Percentiles rank a stretch among this genome's conserved stretches.
phyloP scores from a whole-genome alignment of 805 yeast genomes.

The Yarrowia alimentaria region DNA sequence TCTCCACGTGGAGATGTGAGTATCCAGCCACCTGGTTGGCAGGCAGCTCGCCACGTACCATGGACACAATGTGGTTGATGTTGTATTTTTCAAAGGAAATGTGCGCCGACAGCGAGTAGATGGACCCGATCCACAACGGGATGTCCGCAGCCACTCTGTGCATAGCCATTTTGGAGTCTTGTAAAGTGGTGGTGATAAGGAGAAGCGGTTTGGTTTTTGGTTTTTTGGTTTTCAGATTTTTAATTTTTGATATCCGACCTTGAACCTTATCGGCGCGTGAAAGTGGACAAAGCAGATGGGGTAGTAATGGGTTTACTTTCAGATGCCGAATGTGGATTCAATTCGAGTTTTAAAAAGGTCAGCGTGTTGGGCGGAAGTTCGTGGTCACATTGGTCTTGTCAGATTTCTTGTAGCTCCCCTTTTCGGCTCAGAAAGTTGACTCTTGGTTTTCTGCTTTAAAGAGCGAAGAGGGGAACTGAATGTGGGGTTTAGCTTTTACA shows the following conservation, averaged over 20 bases:
- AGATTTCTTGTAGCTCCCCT: too few relatives aligned
- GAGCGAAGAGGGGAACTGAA: too few relatives aligned
- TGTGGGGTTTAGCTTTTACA: too few relatives aligned
- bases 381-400: too few relatives aligned
- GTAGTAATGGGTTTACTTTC: too few relatives aligned
- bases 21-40: constrained; percentile 44
- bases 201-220: too few relatives aligned
- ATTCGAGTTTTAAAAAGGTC: too few relatives aligned
- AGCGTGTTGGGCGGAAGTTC: too few relatives aligned
- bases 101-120: constrained; percentile 58
- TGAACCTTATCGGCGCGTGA: not conserved
- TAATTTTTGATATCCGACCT: not conserved
- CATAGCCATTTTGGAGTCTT: constrained; percentile 39
- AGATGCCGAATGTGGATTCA: too few relatives aligned
- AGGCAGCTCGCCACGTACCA: constrained; percentile 64
- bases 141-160: constrained; percentile 69
- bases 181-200: not conserved
- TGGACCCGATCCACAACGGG: constrained; percentile 65
- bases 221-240: not conserved
- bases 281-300: not conserved
- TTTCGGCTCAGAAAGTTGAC: too few relatives aligned
- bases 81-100: constrained; percentile 52
- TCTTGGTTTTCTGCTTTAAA: too few relatives aligned
- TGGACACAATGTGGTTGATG: constrained; percentile 71
- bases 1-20: constrained; percentile 53